Base-by-base conservation (phyloP, 305 asterid species). In the Fraxinus albicans region DNA sequence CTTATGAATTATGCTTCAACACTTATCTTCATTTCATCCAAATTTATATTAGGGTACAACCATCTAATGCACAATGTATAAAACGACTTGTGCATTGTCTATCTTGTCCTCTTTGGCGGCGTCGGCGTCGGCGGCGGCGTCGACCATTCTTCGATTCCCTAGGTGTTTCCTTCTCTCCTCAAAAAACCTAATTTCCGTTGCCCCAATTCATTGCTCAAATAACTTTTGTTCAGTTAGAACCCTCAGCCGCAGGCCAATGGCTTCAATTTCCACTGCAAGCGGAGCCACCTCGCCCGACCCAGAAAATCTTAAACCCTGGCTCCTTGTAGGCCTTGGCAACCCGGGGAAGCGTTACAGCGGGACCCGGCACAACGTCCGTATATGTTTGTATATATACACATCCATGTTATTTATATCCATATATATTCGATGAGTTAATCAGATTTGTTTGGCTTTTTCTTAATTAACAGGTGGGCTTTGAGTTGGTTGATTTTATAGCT, bases 311-410 rank as follows among this genome's bases (percentile, higher is more conserved):
- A 92, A 92, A 85, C 98, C 99, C 2, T 94, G 98, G 99, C 95
- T 96, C 58, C 87, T 96, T 35, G 98, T 96, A 58, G 99, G 99
- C 77, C 98, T 96, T 55, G 99, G 98, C n/a, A 96, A 96, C 78
- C 98, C 99, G 0, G 99, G 98, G n/a, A 96, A 93, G 89, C 95
- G 87, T 21, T 96, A 78, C 81, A 84, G 83, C 75, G 89, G 90
- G 82, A 96, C 98, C 19, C 97, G 98, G 74, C 99, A 96, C 85
- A 96, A 94, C 81, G 99, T 96, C 40, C 67, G 88, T 80, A 21
- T 44, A 10, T 10, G 3, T 27, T n/a, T 60, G 1, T 69, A 1
- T 42, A 2, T 81, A 4, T 58, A 35, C 1, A 0, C 77, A 65
- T 23, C 29, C 44, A 10, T 13, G n/a, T 1, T 9, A 65, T 67